phyloP scores from a whole-genome alignment of 495 filamentous ascomycete genomes.

The Articulospora tetracladia region DNA sequence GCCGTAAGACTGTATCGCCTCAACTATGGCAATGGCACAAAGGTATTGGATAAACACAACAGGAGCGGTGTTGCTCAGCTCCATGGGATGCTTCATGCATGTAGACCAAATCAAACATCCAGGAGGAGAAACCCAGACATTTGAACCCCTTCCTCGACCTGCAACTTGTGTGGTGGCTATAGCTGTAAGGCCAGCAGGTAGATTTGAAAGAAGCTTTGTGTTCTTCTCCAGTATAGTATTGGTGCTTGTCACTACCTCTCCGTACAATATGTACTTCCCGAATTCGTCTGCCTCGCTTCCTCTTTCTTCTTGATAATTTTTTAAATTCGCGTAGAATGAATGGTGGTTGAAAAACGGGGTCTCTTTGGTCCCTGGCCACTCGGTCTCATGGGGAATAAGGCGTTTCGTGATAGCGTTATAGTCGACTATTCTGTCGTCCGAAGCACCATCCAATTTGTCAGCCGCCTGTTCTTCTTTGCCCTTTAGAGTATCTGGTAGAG shows the following conservation, averaged over 20 bases:
- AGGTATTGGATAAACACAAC: constrained; percentile 95
- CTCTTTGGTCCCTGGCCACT: constrained; percentile 66
- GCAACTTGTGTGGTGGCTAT: constrained; percentile 89
- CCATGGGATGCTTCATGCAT: constrained; percentile 74
- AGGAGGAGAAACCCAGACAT: constrained; percentile 92
- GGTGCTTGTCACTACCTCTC: constrained; percentile 90
- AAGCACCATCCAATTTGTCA: constrained; percentile 29
- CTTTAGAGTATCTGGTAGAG: constrained; percentile 9
- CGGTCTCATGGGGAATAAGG: constrained; percentile 63
- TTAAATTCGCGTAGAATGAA: constrained; percentile 70
- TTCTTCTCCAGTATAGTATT: constrained; percentile 94
- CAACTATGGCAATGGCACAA: constrained; percentile 82
- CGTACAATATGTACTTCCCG: constrained; percentile 79
- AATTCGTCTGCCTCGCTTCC: constrained; percentile 56
- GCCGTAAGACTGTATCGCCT: constrained; percentile 79
- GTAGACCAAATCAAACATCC: constrained; percentile 85
- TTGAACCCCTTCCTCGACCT: constrained; percentile 85
- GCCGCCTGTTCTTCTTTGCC: constrained; percentile 22
- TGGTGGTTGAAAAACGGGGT: constrained; percentile 89
- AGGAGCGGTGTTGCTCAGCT: constrained; percentile 66
- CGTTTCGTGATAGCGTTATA: constrained; percentile 72
- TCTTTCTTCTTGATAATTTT: constrained; percentile 57
- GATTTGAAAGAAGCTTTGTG: constrained; percentile 63
- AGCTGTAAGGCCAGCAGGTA: constrained; percentile 82
- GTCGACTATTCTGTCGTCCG: constrained; percentile 61